phyloP scores from a whole-genome alignment of 495 filamentous ascomycete genomes.

The Penicillium lividum region DNA sequence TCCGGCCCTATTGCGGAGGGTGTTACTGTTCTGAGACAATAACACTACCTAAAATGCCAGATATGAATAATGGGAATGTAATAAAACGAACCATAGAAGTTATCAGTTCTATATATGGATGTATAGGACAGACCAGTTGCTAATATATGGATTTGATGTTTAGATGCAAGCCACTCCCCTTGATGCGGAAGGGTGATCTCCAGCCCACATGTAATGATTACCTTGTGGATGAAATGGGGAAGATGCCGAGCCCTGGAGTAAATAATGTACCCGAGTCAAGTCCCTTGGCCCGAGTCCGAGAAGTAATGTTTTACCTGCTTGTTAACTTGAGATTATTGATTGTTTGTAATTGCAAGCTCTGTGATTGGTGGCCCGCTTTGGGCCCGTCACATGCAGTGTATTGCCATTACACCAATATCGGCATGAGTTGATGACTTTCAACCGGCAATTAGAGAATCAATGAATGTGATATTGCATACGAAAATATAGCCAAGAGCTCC shows the following conservation, averaged over 20 bases:
- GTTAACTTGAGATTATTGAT: background rate
- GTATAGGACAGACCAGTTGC: background rate
- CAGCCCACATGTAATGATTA: slow-evolving; percentile 6
- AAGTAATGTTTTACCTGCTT: background rate
- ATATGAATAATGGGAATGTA: background rate
- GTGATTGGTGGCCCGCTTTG: slow-evolving; percentile 27
- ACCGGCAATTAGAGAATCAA: background rate
- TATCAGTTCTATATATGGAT: background rate
- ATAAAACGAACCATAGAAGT: background rate
- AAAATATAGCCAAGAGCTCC: background rate
- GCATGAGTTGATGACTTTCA: background rate
- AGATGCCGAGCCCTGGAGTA: slow-evolving; percentile 7
- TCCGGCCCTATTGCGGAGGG: background rate
- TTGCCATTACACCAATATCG: slow-evolving; percentile 20
- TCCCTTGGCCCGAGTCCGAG: slow-evolving; percentile 21
- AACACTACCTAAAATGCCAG: background rate
- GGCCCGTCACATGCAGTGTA: slow-evolving; percentile 34
- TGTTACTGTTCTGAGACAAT: slow-evolving; percentile 5
- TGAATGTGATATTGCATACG: background rate
- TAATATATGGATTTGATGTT: background rate
- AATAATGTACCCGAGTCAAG: slow-evolving; percentile 9
- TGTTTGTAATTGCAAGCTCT: slow-evolving; percentile 24
- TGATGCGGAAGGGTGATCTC: background rate
- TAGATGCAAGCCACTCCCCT: background rate
- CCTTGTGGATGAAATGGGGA: slow-evolving; percentile 11